Evolutionary conservation across 148 eudicot species (phyloP).

Genomic region (Fagopyrum homotropicum): DNA sequence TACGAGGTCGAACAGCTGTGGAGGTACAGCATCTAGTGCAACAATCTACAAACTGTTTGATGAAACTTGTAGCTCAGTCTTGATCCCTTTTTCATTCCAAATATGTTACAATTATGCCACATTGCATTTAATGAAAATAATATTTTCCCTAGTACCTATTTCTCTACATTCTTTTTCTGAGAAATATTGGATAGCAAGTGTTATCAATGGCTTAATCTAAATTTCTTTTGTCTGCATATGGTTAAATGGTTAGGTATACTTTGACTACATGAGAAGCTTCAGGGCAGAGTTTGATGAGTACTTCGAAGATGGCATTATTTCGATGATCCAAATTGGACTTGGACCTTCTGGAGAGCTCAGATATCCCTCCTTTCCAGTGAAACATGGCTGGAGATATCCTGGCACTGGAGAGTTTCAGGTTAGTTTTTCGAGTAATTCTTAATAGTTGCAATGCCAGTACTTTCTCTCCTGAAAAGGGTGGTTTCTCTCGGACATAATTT

Average conservation of each 20-base stretch:
- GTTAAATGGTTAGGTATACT: conserved; percentile 75
- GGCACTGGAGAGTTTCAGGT: conserved; percentile 98
- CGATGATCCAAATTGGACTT: conserved; percentile 80
- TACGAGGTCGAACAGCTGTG: conserved; percentile 84
- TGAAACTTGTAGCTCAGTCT: not conserved
- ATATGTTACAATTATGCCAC: not conserved
- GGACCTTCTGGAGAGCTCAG: conserved; percentile 95
- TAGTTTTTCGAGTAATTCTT: conserved; percentile 13
- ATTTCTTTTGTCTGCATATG: not conserved
- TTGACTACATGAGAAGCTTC: conserved; percentile 97
- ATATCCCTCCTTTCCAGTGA: conserved; percentile 78
- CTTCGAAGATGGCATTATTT: conserved; percentile 63
- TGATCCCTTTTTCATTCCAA: not conserved
- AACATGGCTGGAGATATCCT: conserved; percentile 98
- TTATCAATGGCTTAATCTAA: not conserved
- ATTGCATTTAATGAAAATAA: not conserved
- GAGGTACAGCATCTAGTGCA: conserved; percentile 44
- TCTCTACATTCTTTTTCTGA: not conserved
- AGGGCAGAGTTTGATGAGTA: conserved; percentile 69
- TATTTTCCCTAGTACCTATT: not conserved
- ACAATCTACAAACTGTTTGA: not conserved
- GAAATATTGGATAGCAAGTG: not conserved
- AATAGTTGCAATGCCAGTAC: conserved; percentile 2
- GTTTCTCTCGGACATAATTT: not conserved
- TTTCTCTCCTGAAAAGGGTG: conserved; percentile 12